Percentiles rank a stretch among this genome's conserved stretches.
Evolutionary conservation across 495 filamentous ascomycete genomes (phyloP).

Genomic region (Penicilliopsis zonata): DNA sequence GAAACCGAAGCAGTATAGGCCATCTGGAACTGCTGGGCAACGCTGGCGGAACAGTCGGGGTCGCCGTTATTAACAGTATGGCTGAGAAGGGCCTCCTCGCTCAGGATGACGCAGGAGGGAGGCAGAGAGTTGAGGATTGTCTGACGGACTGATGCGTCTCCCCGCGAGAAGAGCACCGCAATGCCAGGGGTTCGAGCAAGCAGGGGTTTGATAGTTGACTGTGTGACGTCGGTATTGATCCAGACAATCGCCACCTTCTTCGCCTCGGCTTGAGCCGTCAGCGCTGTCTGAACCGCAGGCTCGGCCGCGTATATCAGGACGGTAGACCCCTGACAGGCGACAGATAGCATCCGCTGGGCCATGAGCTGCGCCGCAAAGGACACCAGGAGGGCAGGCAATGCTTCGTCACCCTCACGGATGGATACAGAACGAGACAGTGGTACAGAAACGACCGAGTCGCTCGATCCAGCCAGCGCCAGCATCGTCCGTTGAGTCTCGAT

Average conservation of each 20-base stretch:
- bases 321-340: background rate
- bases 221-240: background rate
- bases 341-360: background rate
- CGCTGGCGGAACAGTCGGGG: background rate
- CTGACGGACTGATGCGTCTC: background rate
- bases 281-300: background rate
- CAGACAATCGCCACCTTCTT: background rate
- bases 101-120: background rate
- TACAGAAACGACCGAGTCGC: background rate
- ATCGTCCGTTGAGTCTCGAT: background rate
- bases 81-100: background rate
- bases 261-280: background rate
- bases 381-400: background rate
- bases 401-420: background rate
- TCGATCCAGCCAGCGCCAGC: background rate
- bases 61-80: background rate
- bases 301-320: background rate
- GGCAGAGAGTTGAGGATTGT: background rate
- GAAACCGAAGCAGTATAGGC: background rate
- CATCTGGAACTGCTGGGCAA: background rate
- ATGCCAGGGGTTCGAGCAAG: background rate
- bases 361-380: background rate
- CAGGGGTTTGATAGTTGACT: background rate
- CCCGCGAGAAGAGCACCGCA: background rate
- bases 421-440: background rate